Conservation (phyloP, 78 protist genomes). For the Guillardia theta region DNA sequence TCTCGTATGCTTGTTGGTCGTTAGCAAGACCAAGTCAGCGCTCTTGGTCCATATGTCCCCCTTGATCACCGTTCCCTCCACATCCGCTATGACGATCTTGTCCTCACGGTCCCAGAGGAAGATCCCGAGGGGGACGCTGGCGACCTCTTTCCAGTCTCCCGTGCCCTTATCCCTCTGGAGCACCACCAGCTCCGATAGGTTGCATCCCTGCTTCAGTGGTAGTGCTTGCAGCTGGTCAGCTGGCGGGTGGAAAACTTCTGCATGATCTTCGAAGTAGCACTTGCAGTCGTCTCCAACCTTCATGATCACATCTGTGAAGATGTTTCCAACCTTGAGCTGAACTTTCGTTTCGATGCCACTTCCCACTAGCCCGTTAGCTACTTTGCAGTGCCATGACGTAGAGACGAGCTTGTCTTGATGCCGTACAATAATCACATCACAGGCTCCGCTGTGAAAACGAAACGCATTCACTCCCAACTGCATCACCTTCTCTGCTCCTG, state of each 20-base stretch:
- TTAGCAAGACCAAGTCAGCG: neutral
- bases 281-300: neutral
- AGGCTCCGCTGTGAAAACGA: conserved; percentile 1
- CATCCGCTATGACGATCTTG: neutral
- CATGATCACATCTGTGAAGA: neutral
- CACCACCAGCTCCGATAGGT: neutral
- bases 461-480: neutral
- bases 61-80: neutral
- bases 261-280: neutral
- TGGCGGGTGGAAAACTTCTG: neutral
- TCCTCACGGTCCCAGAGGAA: neutral
- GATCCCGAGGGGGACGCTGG: neutral
- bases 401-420: neutral
- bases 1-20: neutral
- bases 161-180: neutral
- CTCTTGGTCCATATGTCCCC: neutral
- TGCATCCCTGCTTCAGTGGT: neutral
- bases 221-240: neutral
- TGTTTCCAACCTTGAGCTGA: neutral
- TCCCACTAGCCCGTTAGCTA: neutral
- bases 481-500: no score
- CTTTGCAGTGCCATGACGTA: neutral
- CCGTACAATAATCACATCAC: neutral
- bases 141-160: neutral
- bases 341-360: neutral